phyloP scores from a whole-genome alignment of 108 stramenopile species.

The Pseudonitzschia multiseries region DNA sequence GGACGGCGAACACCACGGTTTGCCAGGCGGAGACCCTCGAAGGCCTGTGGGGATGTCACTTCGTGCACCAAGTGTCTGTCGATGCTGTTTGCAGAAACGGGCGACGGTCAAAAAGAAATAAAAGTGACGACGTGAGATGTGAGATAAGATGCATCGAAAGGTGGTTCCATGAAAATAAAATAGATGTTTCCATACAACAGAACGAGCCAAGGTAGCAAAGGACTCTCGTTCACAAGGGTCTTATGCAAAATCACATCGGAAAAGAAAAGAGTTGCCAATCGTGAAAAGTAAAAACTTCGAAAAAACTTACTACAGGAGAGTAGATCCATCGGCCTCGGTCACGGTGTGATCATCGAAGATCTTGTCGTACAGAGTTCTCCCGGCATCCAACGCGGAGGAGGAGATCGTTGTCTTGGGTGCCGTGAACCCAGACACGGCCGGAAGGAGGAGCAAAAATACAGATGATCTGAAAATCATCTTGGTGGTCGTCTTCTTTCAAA shows the following conservation, averaged over 20 bases:
- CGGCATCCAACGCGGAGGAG: conserved; percentile 4
- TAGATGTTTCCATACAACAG: too few species aligned
- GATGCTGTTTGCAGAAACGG: conserved; percentile 33
- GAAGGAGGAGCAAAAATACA: neutral
- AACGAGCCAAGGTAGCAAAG: neutral
- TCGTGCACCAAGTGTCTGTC: conserved; percentile 93
- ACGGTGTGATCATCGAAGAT: conserved; percentile 92
- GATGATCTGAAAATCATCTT: conserved; percentile 15
- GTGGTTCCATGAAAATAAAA: too few species aligned
- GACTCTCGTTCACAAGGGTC: neutral
- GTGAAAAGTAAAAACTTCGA: neutral
- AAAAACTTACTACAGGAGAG: conserved; percentile 64
- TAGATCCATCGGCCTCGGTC: conserved; percentile 76
- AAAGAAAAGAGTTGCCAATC: neutral
- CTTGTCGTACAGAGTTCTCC: conserved; percentile 87
- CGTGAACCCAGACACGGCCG: neutral
- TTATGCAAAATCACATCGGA: too few species aligned
- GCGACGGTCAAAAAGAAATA: neutral
- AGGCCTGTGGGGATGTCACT: conserved; percentile 94
- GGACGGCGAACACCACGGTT: conserved; percentile 86
- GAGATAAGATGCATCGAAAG: neutral
- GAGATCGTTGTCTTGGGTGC: neutral
- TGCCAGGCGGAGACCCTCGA: conserved; percentile 89
- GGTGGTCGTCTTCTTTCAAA: neutral
- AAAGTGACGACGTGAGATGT: neutral